A percentile compares a stretch with the other conserved stretches of the same genome.
Conservation (phyloP, 1,284 basidiomycete species). For the Cryptococcus floricola region DNA sequence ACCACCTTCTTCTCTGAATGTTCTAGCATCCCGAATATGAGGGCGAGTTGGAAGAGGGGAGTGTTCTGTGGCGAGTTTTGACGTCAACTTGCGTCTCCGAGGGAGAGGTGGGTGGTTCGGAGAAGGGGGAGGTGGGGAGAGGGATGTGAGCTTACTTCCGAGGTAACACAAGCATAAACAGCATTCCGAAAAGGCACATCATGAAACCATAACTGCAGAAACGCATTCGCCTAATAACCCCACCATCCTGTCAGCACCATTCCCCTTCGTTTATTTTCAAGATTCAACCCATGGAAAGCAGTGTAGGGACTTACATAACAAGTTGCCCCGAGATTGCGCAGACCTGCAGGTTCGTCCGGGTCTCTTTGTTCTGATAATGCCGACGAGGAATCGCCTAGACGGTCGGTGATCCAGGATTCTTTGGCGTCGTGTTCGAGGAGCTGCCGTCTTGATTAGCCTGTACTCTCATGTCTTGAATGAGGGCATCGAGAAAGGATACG, state of each 20-base stretch:
- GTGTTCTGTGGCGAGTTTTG: slow-evolving; percentile 48
- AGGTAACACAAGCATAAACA: slow-evolving; percentile 57
- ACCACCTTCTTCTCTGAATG: slow-evolving; percentile 63
- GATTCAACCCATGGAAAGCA: neutral
- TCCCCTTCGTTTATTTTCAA: no score
- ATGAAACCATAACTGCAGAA: slow-evolving; percentile 73
- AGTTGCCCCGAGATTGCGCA: slow-evolving; percentile 90
- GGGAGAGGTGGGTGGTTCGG: no score
- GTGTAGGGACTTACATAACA: slow-evolving; percentile 61
- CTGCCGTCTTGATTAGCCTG: slow-evolving; percentile 34
- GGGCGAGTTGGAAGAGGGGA: slow-evolving; percentile 52
- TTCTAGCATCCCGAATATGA: slow-evolving; percentile 70
- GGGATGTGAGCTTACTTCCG: slow-evolving; percentile 52
- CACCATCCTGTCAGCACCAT: neutral
- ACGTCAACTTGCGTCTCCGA: no score
- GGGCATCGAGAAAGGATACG: slow-evolving; percentile 49
- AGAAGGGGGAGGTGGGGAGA: slow-evolving; percentile 52
- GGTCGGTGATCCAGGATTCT: slow-evolving; percentile 56
- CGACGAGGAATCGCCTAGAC: slow-evolving; percentile 52
- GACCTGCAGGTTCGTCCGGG: slow-evolving; percentile 63
- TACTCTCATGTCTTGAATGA: slow-evolving; percentile 52
- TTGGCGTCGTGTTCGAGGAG: slow-evolving; percentile 56
- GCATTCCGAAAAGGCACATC: slow-evolving; percentile 62
- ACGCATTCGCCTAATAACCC: slow-evolving; percentile 64
- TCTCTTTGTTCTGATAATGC: slow-evolving; percentile 52